Base-by-base conservation (phyloP, 306 rosid species). In the Medicago truncatula region DNA sequence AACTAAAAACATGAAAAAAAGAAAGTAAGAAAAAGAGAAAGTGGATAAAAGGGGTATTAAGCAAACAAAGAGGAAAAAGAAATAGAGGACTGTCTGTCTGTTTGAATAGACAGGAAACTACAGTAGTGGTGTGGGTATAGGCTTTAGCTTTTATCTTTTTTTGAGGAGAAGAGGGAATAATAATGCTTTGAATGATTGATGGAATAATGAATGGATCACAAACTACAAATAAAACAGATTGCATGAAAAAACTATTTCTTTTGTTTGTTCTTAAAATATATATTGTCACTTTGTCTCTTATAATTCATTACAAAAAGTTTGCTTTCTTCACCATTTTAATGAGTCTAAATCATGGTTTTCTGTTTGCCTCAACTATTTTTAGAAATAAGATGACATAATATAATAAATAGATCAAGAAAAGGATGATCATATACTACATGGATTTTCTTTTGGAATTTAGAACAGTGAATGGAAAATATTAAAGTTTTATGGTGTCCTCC, bases 181-280 rank as follows among this genome's bases (percentile, higher is more conserved):
- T 77, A 76, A 60, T 86, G 81, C 76, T 66, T 82, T 89, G 84
- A 84, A 82, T 89, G 90, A 87, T 87, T 89, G 86, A 86, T 78
- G 75, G 81, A 82, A 73, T 73, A 71, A 73, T 71, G 81, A 53
- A 34, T 43, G 62, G 20, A 52, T 76, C 86, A 75, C 84, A 71
- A 67, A 60, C 66, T 71, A n/a, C 83, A 62, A 82, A 76, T 67
- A 52, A 74, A 78, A 83, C 77, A 74, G 79, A 77, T 75, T 81
- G 84, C 84, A 83, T 81, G 78, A 76, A 41, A 62, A 76, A 78
- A 43, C 65, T 14, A n/a, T 60, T 16, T 47, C 7, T 18, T 72
- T 16, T 47, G 10, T 18, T 72, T 16, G 21, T 71, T 71, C 31
- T 11, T 57, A 63, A 70, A 20, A 23, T 57, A 58, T 57, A 58